Evolutionary conservation across 768 basidiomycete genomes (phyloP).

Genomic region (Suillus bovinus): DNA sequence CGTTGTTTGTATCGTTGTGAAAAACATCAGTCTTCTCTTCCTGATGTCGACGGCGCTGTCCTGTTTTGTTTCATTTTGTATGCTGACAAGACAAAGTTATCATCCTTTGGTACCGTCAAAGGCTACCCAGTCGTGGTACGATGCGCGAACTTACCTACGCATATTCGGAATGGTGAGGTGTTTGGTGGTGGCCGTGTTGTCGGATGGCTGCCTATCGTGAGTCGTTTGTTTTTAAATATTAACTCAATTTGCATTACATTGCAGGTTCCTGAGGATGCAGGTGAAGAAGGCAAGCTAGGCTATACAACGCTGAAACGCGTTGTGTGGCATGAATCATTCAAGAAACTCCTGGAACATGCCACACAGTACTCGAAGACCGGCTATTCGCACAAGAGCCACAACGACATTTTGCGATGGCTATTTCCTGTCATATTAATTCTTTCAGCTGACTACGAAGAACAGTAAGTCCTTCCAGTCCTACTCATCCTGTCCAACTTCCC

Average conservation of each 20-base stretch:
- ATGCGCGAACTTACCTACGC: conserved; percentile 18
- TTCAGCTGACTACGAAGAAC: conserved; percentile 46
- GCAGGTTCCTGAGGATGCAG: conserved; percentile 34
- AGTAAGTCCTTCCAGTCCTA: conserved; percentile 39
- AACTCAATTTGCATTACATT: background rate
- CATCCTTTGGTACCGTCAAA: conserved; percentile 18
- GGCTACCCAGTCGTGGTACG: conserved; percentile 22
- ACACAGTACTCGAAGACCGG: conserved; percentile 22
- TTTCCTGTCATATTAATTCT: conserved; percentile 41
- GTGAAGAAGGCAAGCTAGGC: conserved; percentile 28
- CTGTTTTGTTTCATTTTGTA: conserved; percentile 17
- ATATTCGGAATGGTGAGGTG: conserved; percentile 17
- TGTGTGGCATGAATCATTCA: conserved; percentile 41
- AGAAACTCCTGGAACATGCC: conserved; percentile 31
- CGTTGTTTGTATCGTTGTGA: background rate
- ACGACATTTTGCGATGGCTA: conserved; percentile 27
- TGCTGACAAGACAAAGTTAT: conserved; percentile 21
- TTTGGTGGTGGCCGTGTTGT: conserved; percentile 20
- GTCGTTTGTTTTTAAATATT: background rate
- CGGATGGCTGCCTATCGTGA: conserved; percentile 21
- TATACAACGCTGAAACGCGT: conserved; percentile 35
- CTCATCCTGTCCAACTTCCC: too few relatives aligned
- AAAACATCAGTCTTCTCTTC: conserved; percentile 7
- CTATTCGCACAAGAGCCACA: conserved; percentile 24
- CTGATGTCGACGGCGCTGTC: conserved; percentile 1